phyloP scores from a whole-genome alignment of 2,329 filamentous ascomycete genomes.

The Exophiala sp. region DNA sequence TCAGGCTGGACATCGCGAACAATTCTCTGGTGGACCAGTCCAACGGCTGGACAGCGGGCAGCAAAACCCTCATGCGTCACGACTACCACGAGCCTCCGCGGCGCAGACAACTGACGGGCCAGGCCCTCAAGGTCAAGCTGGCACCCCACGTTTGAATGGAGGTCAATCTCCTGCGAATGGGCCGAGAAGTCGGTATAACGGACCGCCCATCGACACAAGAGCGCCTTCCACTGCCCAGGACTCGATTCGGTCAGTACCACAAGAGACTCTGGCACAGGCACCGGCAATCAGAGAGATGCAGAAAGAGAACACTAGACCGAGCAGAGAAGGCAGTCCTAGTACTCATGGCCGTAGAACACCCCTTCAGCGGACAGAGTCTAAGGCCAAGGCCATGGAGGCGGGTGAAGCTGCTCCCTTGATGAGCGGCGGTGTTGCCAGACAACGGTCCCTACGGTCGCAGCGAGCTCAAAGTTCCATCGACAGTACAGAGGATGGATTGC shows the following conservation, averaged over 20 bases:
- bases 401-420: conserved; percentile 43
- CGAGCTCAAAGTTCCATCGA: conserved; percentile 63
- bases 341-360: conserved; percentile 61
- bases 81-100: conserved; percentile 55
- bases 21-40: conserved; percentile 27
- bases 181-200: conserved; percentile 35
- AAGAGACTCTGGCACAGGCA: conserved; percentile 18
- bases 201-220: conserved; percentile 38
- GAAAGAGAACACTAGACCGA: conserved; percentile 22
- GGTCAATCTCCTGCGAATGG: conserved; percentile 19
- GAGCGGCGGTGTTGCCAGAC: conserved; percentile 37
- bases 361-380: conserved; percentile 45
- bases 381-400: conserved; percentile 44
- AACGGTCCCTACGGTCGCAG: conserved; percentile 52
- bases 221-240: conserved; percentile 21
- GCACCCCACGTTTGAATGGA: conserved; percentile 49
- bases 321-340: conserved; percentile 46
- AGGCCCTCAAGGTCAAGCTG: conserved; percentile 59
- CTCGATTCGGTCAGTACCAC: conserved; percentile 15
- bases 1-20: conserved; percentile 31
- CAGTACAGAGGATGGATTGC: conserved; percentile 55
- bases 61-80: conserved; percentile 44
- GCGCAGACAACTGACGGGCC: conserved; percentile 57
- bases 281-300: conserved; percentile 23
- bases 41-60: conserved; percentile 22